Base-by-base conservation (phyloP, 495 filamentous ascomycete species). In the Xylaria telfairii region DNA sequence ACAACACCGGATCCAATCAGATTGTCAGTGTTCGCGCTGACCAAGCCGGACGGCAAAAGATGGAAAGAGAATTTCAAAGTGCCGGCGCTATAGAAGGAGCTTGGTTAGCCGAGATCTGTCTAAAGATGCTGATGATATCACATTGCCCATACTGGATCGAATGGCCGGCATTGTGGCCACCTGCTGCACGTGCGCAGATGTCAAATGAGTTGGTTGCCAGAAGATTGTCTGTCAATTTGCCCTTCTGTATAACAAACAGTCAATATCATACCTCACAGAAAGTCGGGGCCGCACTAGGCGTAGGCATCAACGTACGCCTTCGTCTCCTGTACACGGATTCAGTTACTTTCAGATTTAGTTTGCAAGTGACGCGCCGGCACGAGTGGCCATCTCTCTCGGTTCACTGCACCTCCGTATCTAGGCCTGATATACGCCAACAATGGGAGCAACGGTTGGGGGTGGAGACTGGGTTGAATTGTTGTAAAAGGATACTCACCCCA, bases 1-100 rank as follows among this genome's bases (percentile, higher is more conserved):
- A 96, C 94, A 65, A 90, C 91, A 64, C 93, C 93, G 70, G 91
- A 91, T 62, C 94, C 94, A 80, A 97, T 92, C 67, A 97, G 83
- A 83, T 97, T 97, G 72, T 90, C 83, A 81, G 89, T 92, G 66
- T 82, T 84, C 3, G 91, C 92, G 75, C 92, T 93, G 71, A 96
- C 85, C 28, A 97, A 89, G 54, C 91, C 92, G 63, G 86, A 89
- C 30, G 87, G 86, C 15, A 88, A 76, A 64, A 83, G 80, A 82
- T 95, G 93, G 81, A 93, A 93, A 78, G 90, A 85, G 75, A 89
- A 91, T 44, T 86, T 88, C 79, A 47, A 85, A 82, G 62, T 89
- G 85, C 74, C 88, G 87, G 72, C 75, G 75, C 77, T 76, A 73
- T 70, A 75, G 77, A 32, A 73, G 75, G 10, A 81, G 70, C 60